Conservation (phyloP, 2,329 filamentous ascomycete genomes). For the Lasiodiplodia citricola region DNA sequence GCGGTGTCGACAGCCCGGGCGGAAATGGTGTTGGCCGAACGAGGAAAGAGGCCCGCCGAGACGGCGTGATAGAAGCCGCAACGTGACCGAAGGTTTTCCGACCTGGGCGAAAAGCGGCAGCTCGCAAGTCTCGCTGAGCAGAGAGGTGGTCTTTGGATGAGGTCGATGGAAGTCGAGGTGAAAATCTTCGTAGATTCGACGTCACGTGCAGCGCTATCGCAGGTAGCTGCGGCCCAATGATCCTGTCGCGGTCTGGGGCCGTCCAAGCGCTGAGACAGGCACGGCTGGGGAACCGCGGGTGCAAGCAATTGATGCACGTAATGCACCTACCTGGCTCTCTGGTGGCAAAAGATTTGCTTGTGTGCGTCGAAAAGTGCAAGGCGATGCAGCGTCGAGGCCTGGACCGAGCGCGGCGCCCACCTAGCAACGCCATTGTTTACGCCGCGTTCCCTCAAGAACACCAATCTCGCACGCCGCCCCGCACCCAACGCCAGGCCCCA, state of each 20-base stretch:
- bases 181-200: constrained; percentile 12
- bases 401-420: neutral
- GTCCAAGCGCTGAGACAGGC: constrained; percentile 1
- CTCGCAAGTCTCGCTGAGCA: neutral
- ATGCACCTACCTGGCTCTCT: neutral
- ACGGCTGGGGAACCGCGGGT: constrained; percentile 5
- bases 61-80: neutral
- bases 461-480: neutral
- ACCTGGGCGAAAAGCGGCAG: neutral
- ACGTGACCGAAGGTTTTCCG: neutral
- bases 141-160: constrained; percentile 4
- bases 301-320: constrained; percentile 2
- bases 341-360: neutral
- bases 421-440: constrained; percentile 26
- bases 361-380: neutral
- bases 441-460: neutral
- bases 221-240: neutral
- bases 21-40: constrained; percentile 14
- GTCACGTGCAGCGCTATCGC: constrained; percentile 23
- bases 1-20: constrained; percentile 7
- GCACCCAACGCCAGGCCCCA: neutral
- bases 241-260: neutral
- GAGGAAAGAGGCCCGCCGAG: neutral
- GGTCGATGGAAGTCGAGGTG: neutral
- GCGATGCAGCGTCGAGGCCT: neutral